Percentiles rank a stretch among this genome's conserved stretches.
phyloP scores from a whole-genome alignment of 2,329 filamentous ascomycete species.

The Periglandula ipomoeae region DNA sequence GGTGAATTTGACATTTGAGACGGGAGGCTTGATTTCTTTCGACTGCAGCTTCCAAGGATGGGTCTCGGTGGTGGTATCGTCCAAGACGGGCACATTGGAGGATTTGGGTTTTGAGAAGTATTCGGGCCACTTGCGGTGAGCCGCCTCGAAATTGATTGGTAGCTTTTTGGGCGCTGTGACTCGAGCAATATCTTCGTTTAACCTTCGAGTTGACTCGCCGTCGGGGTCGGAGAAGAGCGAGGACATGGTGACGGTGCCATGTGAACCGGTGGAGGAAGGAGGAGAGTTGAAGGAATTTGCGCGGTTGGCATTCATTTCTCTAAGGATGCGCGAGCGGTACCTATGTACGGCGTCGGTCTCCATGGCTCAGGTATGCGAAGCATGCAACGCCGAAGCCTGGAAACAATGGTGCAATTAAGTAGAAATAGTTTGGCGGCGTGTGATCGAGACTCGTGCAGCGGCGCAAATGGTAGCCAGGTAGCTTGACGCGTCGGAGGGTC shows the following conservation, averaged over 20 bases:
- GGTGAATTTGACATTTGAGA: conserved; percentile 21
- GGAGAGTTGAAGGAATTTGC: conserved; percentile 50
- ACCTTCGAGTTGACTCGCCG: conserved; percentile 42
- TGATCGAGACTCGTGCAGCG: background rate
- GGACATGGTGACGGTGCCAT: conserved; percentile 46
- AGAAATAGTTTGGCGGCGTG: background rate
- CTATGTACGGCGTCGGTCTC: conserved; percentile 31
- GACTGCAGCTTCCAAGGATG: conserved; percentile 25
- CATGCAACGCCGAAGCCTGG: conserved; percentile 15
- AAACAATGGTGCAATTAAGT: conserved; percentile 10
- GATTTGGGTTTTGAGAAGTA: conserved; percentile 34
- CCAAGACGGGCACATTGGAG: conserved; percentile 16
- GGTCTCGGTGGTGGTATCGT: conserved; percentile 25
- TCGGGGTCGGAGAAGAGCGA: conserved; percentile 44
- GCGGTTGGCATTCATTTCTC: conserved; percentile 43
- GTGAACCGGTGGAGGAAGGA: conserved; percentile 47
- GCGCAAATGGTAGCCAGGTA: too few relatives aligned
- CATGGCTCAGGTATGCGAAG: conserved; percentile 25
- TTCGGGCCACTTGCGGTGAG: conserved; percentile 44
- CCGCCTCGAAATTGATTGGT: conserved; percentile 34
- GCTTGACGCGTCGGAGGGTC: background rate
- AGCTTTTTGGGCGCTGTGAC: conserved; percentile 30
- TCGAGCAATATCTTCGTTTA: conserved; percentile 39
- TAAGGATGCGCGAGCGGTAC: conserved; percentile 38
- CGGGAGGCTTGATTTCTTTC: conserved; percentile 38